These are phyloP conservation scores for Trichomonas vaginalis DNA, from an alignment of 208 protist genomes.

Conservation along the genomic window DNA sequence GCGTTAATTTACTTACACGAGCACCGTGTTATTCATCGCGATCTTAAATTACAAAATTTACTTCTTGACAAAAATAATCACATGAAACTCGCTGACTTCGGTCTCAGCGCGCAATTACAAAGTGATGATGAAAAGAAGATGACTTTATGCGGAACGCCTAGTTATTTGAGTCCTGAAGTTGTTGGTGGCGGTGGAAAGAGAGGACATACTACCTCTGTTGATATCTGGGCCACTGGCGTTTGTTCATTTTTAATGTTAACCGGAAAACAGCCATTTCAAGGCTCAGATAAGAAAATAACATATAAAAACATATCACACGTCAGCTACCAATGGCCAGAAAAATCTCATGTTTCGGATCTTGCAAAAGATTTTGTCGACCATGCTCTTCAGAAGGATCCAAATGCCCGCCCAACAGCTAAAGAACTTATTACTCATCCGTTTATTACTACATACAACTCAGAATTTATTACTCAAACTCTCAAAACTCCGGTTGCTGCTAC, in stretches of 20 bases:
- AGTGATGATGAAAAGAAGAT: conserved; percentile 68
- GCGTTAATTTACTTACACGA: conserved; percentile 12
- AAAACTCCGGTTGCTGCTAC: neutral
- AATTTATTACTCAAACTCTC: neutral
- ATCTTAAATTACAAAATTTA: conserved; percentile 83
- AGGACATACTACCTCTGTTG: conserved; percentile 84
- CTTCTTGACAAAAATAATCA: conserved; percentile 61
- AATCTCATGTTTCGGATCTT: conserved; percentile 45
- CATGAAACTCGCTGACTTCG: conserved; percentile 80
- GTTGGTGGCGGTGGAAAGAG: neutral
- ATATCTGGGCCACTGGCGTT: conserved; percentile 88
- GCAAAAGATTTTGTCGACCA: conserved; percentile 62
- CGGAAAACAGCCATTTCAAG: conserved; percentile 92
- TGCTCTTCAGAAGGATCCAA: conserved; percentile 56
- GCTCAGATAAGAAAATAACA: conserved; percentile 74
- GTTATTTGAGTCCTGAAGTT: conserved; percentile 27
- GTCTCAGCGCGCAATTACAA: conserved; percentile 62
- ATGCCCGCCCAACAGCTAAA: conserved; percentile 54
- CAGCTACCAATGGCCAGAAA: conserved; percentile 66
- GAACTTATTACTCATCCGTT: conserved; percentile 65
- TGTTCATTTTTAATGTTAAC: conserved; percentile 63
- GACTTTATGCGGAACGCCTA: conserved; percentile 27
- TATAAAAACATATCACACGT: conserved; percentile 75
- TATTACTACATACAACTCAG: conserved; percentile 39
- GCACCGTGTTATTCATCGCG: conserved; percentile 74